Conservation (phyloP, 345 rosid genomes). For the Linum lewisii region DNA sequence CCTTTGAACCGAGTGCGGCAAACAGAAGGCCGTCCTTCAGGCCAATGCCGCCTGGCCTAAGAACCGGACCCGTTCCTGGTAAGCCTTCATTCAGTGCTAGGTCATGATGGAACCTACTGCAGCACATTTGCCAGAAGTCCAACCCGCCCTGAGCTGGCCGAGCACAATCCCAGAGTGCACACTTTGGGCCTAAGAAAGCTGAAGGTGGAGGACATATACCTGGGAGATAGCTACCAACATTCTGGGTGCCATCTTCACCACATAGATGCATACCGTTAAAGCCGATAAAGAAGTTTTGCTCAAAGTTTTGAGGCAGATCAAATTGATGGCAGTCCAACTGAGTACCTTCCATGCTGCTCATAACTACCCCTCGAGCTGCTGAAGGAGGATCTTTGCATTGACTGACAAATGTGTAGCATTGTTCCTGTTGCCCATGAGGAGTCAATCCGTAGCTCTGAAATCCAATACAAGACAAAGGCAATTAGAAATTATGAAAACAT, state of each 20-base stretch:
- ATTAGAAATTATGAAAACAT: neutral
- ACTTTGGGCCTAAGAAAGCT: slow-evolving; percentile 93
- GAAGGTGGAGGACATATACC: slow-evolving; percentile 75
- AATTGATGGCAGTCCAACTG: slow-evolving; percentile 53
- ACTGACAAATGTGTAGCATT: slow-evolving; percentile 36
- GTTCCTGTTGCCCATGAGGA: slow-evolving; percentile 55
- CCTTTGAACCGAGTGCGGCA: slow-evolving; percentile 79
- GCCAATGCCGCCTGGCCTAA: slow-evolving; percentile 86
- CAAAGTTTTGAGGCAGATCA: slow-evolving; percentile 64
- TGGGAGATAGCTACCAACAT: slow-evolving; percentile 48
- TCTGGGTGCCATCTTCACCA: slow-evolving; percentile 47
- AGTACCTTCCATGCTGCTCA: slow-evolving; percentile 37
- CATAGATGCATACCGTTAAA: slow-evolving; percentile 33
- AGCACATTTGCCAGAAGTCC: slow-evolving; percentile 81
- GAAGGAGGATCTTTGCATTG: slow-evolving; percentile 46
- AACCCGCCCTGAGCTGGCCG: slow-evolving; percentile 80
- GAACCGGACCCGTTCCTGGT: slow-evolving; percentile 81
- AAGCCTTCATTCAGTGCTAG: slow-evolving; percentile 88
- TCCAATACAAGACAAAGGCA: neutral
- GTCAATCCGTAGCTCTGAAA: slow-evolving; percentile 46
- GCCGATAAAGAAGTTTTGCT: slow-evolving; percentile 42
- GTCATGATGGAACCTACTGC: slow-evolving; percentile 85
- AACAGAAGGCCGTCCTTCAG: slow-evolving; percentile 84
- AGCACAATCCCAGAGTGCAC: slow-evolving; percentile 99
- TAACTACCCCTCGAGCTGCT: slow-evolving; percentile 18